These are phyloP conservation scores for Trichoderma asperelloides DNA, from an alignment of 495 filamentous ascomycete genomes.

Conservation along the genomic window DNA sequence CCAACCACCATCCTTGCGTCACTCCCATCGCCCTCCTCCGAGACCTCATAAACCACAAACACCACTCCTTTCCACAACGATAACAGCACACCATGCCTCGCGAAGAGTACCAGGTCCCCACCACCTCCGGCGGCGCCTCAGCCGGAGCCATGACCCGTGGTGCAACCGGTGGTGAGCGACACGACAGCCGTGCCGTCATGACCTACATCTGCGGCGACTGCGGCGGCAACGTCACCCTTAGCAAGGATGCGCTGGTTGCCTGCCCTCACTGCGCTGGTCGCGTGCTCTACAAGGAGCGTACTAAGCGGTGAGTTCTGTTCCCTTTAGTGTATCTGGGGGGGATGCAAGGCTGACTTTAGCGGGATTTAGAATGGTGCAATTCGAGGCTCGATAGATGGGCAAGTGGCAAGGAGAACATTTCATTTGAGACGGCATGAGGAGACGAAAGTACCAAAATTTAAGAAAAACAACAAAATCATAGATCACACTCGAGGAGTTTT, in stretches of 20 bases:
- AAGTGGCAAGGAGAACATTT: background rate
- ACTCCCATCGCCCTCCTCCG: background rate
- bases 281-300: conserved; percentile 95
- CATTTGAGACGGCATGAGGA: background rate
- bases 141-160: conserved; percentile 10
- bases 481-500: background rate
- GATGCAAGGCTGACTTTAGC: conserved; percentile 3
- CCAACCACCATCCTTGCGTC: background rate
- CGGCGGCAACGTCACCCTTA: conserved; percentile 68
- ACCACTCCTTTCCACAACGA: conserved; percentile 6
- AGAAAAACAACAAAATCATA: background rate
- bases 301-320: conserved; percentile 64
- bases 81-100: conserved; percentile 39
- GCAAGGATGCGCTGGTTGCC: conserved; percentile 77
- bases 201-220: conserved; percentile 93
- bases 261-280: conserved; percentile 96
- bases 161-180: conserved; percentile 15
- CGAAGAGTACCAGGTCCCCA: conserved; percentile 53
- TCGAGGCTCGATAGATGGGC: conserved; percentile 68
- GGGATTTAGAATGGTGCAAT: conserved; percentile 77
- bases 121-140: conserved; percentile 25
- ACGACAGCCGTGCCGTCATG: conserved; percentile 39
- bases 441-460: background rate
- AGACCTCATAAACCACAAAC: background rate
- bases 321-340: background rate